phyloP scores from a whole-genome alignment of 139 green algal species.

The Haematococcus sp. region DNA sequence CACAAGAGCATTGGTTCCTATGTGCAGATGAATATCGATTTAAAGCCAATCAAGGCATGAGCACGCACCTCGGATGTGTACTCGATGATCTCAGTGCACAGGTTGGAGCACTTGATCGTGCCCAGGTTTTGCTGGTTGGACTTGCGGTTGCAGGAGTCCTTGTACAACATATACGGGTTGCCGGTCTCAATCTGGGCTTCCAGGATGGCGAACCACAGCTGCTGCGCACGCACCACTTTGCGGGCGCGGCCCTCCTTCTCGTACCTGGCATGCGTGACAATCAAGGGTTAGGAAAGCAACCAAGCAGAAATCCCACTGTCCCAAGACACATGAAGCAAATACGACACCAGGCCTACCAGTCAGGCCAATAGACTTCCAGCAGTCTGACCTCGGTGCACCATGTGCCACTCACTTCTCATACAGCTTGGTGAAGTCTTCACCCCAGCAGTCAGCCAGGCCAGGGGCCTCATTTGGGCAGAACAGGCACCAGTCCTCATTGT shows the following conservation, averaged over 20 bases:
- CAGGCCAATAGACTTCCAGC: no score
- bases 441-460: constrained; percentile 94
- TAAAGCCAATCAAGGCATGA: no score
- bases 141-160: constrained; percentile 97
- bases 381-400: no score
- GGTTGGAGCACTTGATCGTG: constrained; percentile 98
- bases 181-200: constrained; percentile 98
- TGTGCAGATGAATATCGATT: no score
- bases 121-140: constrained; percentile 96
- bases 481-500: constrained; percentile 86
- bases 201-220: constrained; percentile 98
- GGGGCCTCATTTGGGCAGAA: constrained; percentile 98
- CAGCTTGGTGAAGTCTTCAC: constrained; percentile 86
- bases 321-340: no score
- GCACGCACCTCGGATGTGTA: constrained; percentile 89
- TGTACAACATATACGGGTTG: constrained; percentile 99
- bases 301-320: no score
- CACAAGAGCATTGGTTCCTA: no score
- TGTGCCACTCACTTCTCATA: constrained; percentile 73
- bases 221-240: constrained; percentile 87
- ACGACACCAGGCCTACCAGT: no score
- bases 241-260: constrained; percentile 76
- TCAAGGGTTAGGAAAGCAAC: not conserved
- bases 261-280: constrained; percentile 42
- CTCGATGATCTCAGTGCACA: constrained; percentile 99